These are phyloP conservation scores for Xerocomellus intermedius DNA, from an alignment of 768 basidiomycete species.

Conservation along the genomic window DNA sequence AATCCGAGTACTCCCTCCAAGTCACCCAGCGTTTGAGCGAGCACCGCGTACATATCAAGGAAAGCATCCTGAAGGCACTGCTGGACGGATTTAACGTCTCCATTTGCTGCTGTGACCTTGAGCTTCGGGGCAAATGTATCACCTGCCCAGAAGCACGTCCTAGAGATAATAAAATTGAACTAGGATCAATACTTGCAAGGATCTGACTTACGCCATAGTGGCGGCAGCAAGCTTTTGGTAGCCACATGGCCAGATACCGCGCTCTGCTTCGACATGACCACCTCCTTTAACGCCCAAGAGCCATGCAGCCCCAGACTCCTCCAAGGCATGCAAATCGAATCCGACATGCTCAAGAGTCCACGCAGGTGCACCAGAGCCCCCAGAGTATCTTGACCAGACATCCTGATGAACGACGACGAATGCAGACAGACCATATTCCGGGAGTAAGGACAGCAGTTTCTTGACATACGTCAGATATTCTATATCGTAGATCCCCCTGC, in stretches of 20 bases:
- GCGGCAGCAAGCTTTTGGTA: constrained; percentile 92
- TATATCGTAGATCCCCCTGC: constrained; percentile 78
- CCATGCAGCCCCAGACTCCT: constrained; percentile 87
- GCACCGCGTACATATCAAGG: constrained; percentile 68
- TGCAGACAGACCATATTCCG: constrained; percentile 68
- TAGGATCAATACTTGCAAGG: not conserved
- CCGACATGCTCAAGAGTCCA: constrained; percentile 91
- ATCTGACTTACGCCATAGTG: constrained; percentile 76
- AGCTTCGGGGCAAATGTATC: constrained; percentile 82
- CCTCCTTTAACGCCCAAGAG: constrained; percentile 74
- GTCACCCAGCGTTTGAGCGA: constrained; percentile 68
- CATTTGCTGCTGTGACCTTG: constrained; percentile 45
- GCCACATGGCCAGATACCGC: constrained; percentile 90
- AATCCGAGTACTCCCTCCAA: constrained; percentile 85
- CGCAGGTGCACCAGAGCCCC: constrained; percentile 94
- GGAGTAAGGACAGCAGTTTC: constrained; percentile 62
- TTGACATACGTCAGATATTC: constrained; percentile 83
- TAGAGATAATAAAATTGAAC: constrained; percentile 26
- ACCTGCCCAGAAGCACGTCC: constrained; percentile 93
- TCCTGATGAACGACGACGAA: constrained; percentile 90
- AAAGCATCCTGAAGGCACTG: constrained; percentile 80
- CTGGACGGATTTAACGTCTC: constrained; percentile 65
- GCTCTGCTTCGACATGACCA: constrained; percentile 72
- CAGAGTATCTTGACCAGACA: constrained; percentile 93
- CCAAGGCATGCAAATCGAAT: constrained; percentile 77